phyloP scores from a whole-genome alignment of 73 alveolate genomes.

The Paramecium sexaurelia region DNA sequence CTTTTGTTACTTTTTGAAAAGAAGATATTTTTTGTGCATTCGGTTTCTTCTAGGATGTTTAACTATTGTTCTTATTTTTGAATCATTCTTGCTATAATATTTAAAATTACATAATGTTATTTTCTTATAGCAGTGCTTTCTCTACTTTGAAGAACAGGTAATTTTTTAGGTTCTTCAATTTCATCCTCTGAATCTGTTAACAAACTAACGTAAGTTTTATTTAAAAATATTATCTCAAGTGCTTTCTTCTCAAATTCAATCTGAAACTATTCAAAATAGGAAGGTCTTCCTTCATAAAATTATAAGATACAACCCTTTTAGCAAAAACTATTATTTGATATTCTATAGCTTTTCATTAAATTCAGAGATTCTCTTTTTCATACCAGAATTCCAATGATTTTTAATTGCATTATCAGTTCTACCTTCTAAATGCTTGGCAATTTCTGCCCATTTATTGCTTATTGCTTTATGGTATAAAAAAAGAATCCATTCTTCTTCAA shows the following conservation, averaged over 20 bases:
- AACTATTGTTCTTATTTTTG: neutral
- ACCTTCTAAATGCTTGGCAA: slow-evolving; percentile 77
- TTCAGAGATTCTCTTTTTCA: slow-evolving; percentile 75
- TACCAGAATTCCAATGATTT: slow-evolving; percentile 84
- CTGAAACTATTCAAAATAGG: neutral
- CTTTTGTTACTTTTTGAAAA: neutral
- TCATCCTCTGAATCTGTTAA: slow-evolving; percentile 23
- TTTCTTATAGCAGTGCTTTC: neutral
- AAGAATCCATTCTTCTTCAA: slow-evolving; percentile 97
- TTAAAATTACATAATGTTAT: neutral
- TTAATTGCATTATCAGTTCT: slow-evolving; percentile 84
- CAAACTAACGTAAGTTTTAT: neutral
- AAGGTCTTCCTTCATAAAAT: slow-evolving; percentile 34
- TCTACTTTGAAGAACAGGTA: neutral
- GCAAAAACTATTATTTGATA: neutral
- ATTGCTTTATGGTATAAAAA: slow-evolving; percentile 86
- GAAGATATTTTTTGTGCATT: slow-evolving; percentile 37
- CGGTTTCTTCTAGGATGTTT: slow-evolving; percentile 52
- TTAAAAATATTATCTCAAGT: slow-evolving; percentile 38
- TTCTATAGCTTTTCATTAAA: slow-evolving; percentile 39
- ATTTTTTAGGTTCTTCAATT: neutral
- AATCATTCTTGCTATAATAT: neutral
- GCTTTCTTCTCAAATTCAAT: slow-evolving; percentile 27
- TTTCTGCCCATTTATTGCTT: slow-evolving; percentile 99
- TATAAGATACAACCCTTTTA: slow-evolving; percentile 41